Conservation (phyloP, 2,329 filamentous ascomycete genomes). For the Lachnellula arida region DNA sequence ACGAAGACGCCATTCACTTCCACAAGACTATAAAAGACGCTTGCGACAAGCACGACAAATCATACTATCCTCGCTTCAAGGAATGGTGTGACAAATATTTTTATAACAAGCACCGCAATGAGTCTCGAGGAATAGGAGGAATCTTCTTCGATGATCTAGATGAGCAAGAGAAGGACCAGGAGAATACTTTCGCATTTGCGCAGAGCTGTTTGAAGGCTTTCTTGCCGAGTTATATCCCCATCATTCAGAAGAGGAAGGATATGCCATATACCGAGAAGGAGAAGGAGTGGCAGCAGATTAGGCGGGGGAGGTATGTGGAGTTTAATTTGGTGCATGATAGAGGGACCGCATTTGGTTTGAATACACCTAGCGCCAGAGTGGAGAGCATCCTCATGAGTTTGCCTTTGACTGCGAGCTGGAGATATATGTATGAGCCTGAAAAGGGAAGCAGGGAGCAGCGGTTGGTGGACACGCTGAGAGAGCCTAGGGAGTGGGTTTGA, state of each 20-base stretch:
- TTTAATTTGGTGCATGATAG: conserved; percentile 98
- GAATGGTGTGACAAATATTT: conserved; percentile 99
- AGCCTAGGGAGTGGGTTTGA: conserved; percentile 64
- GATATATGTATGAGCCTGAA: conserved; percentile 87
- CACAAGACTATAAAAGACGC: conserved; percentile 88
- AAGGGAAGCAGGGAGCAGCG: conserved; percentile 73
- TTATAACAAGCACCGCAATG: conserved; percentile 82
- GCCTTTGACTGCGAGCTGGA: conserved; percentile 87
- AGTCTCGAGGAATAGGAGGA: conserved; percentile 83
- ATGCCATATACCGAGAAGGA: conserved; percentile 83
- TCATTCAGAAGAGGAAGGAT: conserved; percentile 82
- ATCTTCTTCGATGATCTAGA: conserved; percentile 99
- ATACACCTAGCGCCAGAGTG: conserved; percentile 83
- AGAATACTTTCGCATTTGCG: conserved; percentile 85
- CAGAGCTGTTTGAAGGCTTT: conserved; percentile 83
- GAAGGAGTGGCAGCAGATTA: conserved; percentile 95
- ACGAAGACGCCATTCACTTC: conserved; percentile 96
- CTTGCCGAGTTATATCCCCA: conserved; percentile 84
- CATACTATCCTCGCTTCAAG: conserved; percentile 93
- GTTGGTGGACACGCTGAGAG: conserved; percentile 65
- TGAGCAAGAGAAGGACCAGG: conserved; percentile 76
- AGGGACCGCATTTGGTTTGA: conserved; percentile 89
- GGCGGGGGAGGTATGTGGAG: conserved; percentile 93
- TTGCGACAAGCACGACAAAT: conserved; percentile 88
- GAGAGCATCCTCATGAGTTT: conserved; percentile 98